Conservation (phyloP, 495 filamentous ascomycete genomes). For the Penicillium robsamsonii region DNA sequence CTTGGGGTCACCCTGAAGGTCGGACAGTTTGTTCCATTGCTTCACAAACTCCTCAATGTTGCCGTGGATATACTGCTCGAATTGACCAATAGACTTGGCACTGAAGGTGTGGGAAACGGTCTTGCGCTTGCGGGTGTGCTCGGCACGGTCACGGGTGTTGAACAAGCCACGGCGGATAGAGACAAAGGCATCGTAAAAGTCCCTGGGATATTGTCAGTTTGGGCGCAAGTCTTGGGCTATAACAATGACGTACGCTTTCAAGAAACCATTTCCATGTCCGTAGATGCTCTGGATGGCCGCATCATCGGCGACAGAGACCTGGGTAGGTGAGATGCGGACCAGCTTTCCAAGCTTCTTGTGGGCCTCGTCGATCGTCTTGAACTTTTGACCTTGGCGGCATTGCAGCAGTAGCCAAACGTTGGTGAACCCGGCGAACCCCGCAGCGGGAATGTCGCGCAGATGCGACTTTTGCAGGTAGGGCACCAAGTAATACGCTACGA, state of each 20-base stretch:
- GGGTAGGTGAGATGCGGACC: slow-evolving; percentile 58
- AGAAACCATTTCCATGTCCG: slow-evolving; percentile 68
- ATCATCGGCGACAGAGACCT: slow-evolving; percentile 59
- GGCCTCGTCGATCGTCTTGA: slow-evolving; percentile 61
- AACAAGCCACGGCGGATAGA: slow-evolving; percentile 83
- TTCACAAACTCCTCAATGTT: slow-evolving; percentile 74
- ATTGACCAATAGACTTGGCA: slow-evolving; percentile 75
- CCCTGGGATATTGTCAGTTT: slow-evolving; percentile 34
- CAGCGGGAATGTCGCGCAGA: slow-evolving; percentile 64
- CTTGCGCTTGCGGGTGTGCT: slow-evolving; percentile 90
- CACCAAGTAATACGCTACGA: slow-evolving; percentile 62
- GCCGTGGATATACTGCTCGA: slow-evolving; percentile 83
- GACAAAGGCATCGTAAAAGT: slow-evolving; percentile 91
- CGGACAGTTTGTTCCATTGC: slow-evolving; percentile 63
- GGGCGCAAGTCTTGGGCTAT: neutral
- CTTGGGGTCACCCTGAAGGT: slow-evolving; percentile 43
- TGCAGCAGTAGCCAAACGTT: slow-evolving; percentile 78
- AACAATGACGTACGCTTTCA: slow-evolving; percentile 58
- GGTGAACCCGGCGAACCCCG: slow-evolving; percentile 65
- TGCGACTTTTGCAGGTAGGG: slow-evolving; percentile 66
- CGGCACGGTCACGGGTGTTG: slow-evolving; percentile 80
- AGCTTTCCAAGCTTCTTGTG: slow-evolving; percentile 69
- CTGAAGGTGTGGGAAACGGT: slow-evolving; percentile 85
- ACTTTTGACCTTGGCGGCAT: slow-evolving; percentile 64
- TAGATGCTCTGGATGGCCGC: slow-evolving; percentile 57